Evolutionary conservation across 768 basidiomycete species (phyloP).

Genomic region (Pisolithus sp.): DNA sequence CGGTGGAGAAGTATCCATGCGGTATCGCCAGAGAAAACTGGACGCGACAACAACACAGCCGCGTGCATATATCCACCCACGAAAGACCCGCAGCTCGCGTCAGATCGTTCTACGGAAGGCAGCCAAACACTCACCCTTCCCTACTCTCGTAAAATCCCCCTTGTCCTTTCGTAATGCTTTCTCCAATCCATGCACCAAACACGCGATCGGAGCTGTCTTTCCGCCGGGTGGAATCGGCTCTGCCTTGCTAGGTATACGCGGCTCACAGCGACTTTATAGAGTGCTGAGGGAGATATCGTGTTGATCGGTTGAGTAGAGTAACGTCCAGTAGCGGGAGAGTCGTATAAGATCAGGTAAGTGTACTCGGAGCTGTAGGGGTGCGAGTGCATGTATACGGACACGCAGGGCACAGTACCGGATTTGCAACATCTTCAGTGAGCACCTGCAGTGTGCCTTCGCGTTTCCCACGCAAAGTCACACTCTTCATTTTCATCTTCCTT

Average conservation of each 20-base stretch:
- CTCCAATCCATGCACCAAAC: slow-evolving; percentile 83
- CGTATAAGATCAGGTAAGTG: slow-evolving; percentile 37
- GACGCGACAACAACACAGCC: not conserved
- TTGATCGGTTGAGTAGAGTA: slow-evolving; percentile 49
- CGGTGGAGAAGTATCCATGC: slow-evolving; percentile 25
- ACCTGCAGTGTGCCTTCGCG: slow-evolving; percentile 48
- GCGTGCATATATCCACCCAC: not conserved
- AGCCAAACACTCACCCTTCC: slow-evolving; percentile 53
- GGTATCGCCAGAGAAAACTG: slow-evolving; percentile 76
- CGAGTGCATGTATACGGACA: not conserved
- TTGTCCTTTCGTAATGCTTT: slow-evolving; percentile 55
- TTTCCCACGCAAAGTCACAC: slow-evolving; percentile 49
- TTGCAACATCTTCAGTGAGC: slow-evolving; percentile 47
- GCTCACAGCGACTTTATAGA: slow-evolving; percentile 63
- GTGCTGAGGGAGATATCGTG: slow-evolving; percentile 92
- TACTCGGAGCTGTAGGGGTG: not conserved
- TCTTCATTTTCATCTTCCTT: slow-evolving; percentile 31
- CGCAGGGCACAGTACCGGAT: slow-evolving; percentile 36
- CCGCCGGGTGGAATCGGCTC: slow-evolving; percentile 25
- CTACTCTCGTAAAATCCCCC: slow-evolving; percentile 83
- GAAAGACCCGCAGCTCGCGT: not conserved
- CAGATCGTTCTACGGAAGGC: not conserved
- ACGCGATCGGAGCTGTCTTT: slow-evolving; percentile 54
- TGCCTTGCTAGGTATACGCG: slow-evolving; percentile 21
- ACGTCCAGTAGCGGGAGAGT: slow-evolving; percentile 34